phyloP scores from a whole-genome alignment of 2,329 filamentous ascomycete species.

The Colletotrichum ledebouriae region DNA sequence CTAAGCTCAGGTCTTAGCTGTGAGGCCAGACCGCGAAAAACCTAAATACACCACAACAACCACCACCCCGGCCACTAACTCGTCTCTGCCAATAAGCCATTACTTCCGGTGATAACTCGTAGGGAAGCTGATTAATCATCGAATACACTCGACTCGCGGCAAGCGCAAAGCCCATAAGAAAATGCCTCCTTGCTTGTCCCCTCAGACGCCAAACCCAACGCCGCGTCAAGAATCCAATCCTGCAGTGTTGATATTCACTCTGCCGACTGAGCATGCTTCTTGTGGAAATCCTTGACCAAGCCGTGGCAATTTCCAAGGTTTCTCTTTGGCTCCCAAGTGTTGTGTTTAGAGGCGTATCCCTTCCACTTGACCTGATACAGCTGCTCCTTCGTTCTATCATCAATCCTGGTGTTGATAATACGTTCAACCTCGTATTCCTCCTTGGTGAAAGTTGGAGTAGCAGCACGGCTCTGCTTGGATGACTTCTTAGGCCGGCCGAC shows the following conservation, averaged over 20 bases:
- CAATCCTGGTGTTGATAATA: constrained; percentile 58
- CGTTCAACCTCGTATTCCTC: constrained; percentile 62
- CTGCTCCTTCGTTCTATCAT: constrained; percentile 53
- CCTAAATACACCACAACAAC: constrained; percentile 10
- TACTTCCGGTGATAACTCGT: not conserved
- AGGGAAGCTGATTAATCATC: not conserved
- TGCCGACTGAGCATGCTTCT: constrained; percentile 37
- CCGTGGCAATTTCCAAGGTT: constrained; percentile 57
- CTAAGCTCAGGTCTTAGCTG: constrained; percentile 10
- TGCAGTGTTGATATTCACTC: not conserved
- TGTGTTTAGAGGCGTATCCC: constrained; percentile 58
- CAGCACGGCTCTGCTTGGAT: not conserved
- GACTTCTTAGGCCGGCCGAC: constrained; percentile 24
- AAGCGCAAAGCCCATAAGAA: no score
- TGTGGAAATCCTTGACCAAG: constrained; percentile 55
- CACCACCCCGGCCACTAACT: constrained; percentile 2
- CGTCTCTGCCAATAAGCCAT: not conserved
- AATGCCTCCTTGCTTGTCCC: no score
- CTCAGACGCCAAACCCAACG: no score
- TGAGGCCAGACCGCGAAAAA: not conserved
- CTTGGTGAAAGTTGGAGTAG: constrained; percentile 25
- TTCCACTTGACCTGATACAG: constrained; percentile 68
- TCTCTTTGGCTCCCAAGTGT: constrained; percentile 67
- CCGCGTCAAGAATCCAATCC: no score
- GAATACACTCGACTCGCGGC: no score